Conservation (phyloP, 257 asterid genomes). For the Salvia splendens region DNA sequence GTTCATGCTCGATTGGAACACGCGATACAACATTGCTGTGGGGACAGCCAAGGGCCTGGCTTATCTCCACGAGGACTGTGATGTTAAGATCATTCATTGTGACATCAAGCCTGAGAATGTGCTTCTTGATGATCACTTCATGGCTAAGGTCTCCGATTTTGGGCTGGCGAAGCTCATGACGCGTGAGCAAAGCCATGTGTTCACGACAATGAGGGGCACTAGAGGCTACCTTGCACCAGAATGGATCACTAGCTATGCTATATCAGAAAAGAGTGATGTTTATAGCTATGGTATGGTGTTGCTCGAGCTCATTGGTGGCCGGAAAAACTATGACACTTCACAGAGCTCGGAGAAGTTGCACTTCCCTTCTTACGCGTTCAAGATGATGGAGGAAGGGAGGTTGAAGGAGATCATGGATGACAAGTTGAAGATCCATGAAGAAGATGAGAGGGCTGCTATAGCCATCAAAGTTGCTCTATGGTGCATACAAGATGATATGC, state of each 20-base stretch:
- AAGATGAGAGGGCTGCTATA: constrained; percentile 63
- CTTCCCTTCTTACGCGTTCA: constrained; percentile 80
- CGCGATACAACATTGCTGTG: constrained; percentile 65
- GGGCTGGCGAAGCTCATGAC: constrained; percentile 95
- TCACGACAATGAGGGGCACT: constrained; percentile 85
- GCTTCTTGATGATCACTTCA: constrained; percentile 71
- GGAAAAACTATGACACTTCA: constrained; percentile 69
- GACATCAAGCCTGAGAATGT: constrained; percentile 91
- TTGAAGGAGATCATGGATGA: constrained; percentile 63
- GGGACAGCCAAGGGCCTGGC: constrained; percentile 90
- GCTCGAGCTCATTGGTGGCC: constrained; percentile 86
- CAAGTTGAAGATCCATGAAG: constrained; percentile 50
- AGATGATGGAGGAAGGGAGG: constrained; percentile 90
- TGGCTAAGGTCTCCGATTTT: constrained; percentile 79
- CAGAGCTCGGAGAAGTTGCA: constrained; percentile 71
- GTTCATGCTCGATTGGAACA: constrained; percentile 76
- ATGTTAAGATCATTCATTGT: constrained; percentile 79
- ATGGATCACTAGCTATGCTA: constrained; percentile 94
- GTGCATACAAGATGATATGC: constrained; percentile 97
- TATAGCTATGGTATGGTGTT: constrained; percentile 91
- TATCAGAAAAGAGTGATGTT: constrained; percentile 93
- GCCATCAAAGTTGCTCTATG: constrained; percentile 84
- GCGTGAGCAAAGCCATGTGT: constrained; percentile 82
- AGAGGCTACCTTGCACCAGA: constrained; percentile 96
- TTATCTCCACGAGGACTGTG: constrained; percentile 85